phyloP scores from a whole-genome alignment of 768 basidiomycete species.

The Crepidotus variabilis region DNA sequence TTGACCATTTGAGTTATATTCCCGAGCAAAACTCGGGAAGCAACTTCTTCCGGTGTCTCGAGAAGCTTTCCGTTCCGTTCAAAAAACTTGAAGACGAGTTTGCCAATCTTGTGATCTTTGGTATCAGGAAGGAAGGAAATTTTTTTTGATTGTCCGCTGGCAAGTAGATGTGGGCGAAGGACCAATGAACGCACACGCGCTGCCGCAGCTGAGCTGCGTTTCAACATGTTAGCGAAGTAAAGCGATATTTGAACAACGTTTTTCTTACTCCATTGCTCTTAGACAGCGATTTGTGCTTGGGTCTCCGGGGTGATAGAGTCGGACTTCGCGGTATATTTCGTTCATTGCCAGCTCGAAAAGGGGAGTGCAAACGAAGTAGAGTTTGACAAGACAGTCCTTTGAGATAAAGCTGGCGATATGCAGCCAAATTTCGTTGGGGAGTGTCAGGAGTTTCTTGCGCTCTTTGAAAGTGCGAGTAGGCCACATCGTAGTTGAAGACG shows the following conservation, averaged over 20 bases:
- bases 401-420: constrained; percentile 26
- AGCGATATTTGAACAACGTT: neutral
- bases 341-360: constrained; percentile 25
- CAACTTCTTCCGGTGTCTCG: neutral
- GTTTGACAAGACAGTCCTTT: constrained; percentile 10
- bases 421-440: constrained; percentile 28
- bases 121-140: neutral
- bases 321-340: constrained; percentile 10
- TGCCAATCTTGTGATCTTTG: neutral
- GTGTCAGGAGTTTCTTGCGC: neutral
- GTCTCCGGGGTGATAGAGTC: constrained; percentile 5
- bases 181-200: constrained; percentile 6
- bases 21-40: constrained; percentile 1
- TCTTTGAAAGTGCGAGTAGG: too few species aligned
- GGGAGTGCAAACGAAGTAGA: constrained; percentile 21
- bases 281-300: constrained; percentile 6
- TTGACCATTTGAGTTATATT: constrained; percentile 9
- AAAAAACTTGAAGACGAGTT: neutral
- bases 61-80: neutral
- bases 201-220: neutral
- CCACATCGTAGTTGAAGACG: too few species aligned
- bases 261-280: constrained; percentile 10
- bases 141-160: neutral
- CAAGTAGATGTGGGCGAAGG: constrained; percentile 12
- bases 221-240: neutral